phyloP scores from a whole-genome alignment of 129 eudicot genomes.

The Lactuca saligna region DNA sequence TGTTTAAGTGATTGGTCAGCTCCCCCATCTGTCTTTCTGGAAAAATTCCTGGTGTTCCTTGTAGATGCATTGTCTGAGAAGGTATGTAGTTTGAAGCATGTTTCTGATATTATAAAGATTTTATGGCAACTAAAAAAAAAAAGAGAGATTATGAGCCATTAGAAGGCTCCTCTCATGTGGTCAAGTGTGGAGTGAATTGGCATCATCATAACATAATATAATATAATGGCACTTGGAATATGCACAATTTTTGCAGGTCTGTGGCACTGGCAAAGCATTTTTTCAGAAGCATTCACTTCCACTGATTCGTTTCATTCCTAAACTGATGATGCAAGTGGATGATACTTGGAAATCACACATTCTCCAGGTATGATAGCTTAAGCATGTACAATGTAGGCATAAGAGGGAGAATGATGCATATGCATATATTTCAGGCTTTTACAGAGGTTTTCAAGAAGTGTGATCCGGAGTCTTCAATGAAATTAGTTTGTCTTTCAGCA shows the following conservation, averaged over 20 bases:
- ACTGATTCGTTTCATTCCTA: constrained; percentile 70
- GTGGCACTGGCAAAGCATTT: constrained; percentile 43
- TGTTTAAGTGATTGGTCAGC: constrained; percentile 48
- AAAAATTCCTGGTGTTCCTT: constrained; percentile 65
- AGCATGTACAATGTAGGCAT: constrained; percentile 3
- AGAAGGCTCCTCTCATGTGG: too few relatives aligned
- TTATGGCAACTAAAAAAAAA: not conserved
- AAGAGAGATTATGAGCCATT: too few relatives aligned
- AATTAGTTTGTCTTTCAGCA: constrained; percentile 76
- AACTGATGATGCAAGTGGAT: constrained; percentile 51
- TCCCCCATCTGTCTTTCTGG: constrained; percentile 52
- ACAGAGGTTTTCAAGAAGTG: constrained; percentile 63
- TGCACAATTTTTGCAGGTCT: constrained; percentile 45
- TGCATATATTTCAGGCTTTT: constrained; percentile 57
- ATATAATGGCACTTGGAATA: too few relatives aligned
- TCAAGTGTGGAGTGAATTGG: too few relatives aligned
- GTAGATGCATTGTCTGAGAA: constrained; percentile 51
- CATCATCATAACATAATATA: too few relatives aligned
- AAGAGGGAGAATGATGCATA: not conserved
- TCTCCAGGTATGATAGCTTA: constrained; percentile 53
- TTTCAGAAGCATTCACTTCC: constrained; percentile 66
- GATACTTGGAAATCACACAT: constrained; percentile 62
- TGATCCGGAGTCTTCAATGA: constrained; percentile 65
- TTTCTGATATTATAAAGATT: constrained; percentile 9
- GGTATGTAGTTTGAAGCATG: constrained; percentile 38